phyloP scores from a whole-genome alignment of 176 grass and related monocot species.

The Dendrocalamus sinicus region DNA sequence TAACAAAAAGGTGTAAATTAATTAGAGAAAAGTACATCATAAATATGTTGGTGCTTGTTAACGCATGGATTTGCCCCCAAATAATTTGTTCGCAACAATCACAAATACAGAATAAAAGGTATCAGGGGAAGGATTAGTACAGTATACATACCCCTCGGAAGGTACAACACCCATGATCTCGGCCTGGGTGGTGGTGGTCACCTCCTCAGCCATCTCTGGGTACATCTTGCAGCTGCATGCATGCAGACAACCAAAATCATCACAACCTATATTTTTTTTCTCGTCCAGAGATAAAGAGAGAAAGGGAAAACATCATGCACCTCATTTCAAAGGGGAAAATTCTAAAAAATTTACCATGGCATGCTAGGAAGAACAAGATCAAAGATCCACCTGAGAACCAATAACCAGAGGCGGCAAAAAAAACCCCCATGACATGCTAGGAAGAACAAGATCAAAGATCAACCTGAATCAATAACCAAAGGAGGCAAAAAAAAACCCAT shows the following conservation, averaged over 20 bases:
- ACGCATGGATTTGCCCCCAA: neutral
- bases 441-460: no score
- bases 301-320: neutral
- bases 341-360: neutral
- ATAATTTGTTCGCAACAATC: neutral
- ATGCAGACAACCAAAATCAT: neutral
- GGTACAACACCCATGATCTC: conserved; percentile 61
- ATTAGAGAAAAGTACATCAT: neutral
- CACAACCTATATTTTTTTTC: neutral
- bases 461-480: no score
- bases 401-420: neutral
- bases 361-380: neutral
- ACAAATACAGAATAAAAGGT: neutral
- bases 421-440: no score
- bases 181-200: conserved; percentile 50
- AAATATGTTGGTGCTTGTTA: neutral
- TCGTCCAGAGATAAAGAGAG: neutral
- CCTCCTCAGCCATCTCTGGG: conserved; percentile 61
- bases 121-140: neutral
- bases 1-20: neutral
- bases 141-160: conserved; percentile 48
- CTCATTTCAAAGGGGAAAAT: neutral
- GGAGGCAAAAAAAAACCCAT: no score
- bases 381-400: neutral
- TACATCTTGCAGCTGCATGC: conserved; percentile 75